Base-by-base conservation (phyloP, 352 stramenopile genomes). In the Pythium aphanidermatum region DNA sequence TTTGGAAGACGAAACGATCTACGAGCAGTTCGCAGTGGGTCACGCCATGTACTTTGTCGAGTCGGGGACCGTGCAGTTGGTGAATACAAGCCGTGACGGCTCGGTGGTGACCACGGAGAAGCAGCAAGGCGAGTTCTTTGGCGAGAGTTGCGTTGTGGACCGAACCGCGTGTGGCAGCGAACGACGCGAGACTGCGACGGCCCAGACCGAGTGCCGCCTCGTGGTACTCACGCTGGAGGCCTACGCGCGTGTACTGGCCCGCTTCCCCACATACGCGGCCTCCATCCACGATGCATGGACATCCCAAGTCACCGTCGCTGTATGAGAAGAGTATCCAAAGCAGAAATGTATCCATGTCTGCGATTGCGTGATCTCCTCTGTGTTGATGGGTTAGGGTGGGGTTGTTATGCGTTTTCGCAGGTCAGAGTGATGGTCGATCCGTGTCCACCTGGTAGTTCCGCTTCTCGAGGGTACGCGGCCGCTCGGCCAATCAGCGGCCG, bases 41-140 rank as follows among this genome's bases (percentile, higher is more conserved):
- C 34, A 33, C 9, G 34, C 42, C 32, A 60, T 65, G 57, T 65
- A 61, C 34, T 62, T 65, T 40, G 40, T 65, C 23, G 57, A 60
- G 39, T 54, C 33, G 37, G 57, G 57, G 26, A 21, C 19, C 1
- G 52, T 60, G 26, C 24, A 51, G 41, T 49, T 63, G 36, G 46
- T 44, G 8, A 55, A 36, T 6, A 11, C 14, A 23, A 31, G 48
- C 19, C 48, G 51, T 10, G 55, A 54, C 40, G 26, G 30, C 17
- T 13, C 27, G 37, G 25, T 24, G 16, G 26, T 26, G 19, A 53
- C n/a, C 28, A 24, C 41, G 4, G 32, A 35, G 14, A 54, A 59
- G 40, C 27, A 46, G 5, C 55, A 58, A 20, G 50, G 42, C 36
- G 49, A 56, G 26, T 55, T 42, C 31, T 65, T 65, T 16, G 56